A percentile compares a stretch with the other conserved stretches of the same genome.
Conservation (phyloP, 331 rosid species). For the Rhamnella rubrinervis region DNA sequence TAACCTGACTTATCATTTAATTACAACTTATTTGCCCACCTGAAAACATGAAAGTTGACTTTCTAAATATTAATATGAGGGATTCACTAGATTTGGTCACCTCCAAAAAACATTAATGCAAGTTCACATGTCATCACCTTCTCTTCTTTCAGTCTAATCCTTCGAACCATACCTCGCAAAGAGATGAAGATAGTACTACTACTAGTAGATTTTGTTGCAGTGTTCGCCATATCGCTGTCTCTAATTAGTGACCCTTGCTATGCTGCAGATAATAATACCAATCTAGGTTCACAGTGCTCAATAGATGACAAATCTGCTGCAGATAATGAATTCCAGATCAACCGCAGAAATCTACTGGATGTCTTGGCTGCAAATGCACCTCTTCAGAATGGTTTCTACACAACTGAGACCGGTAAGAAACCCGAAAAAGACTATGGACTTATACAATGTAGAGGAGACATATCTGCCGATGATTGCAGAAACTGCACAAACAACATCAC, state of each 20-base stretch:
- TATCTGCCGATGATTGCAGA: constrained; percentile 37
- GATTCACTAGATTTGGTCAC: constrained; percentile 1
- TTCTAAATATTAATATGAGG: neutral
- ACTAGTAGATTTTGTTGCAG: constrained; percentile 9
- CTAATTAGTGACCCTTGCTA: constrained; percentile 11
- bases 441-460: constrained; percentile 54
- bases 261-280: constrained; percentile 31
- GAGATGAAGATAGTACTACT: constrained; percentile 33
- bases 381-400: constrained; percentile 45
- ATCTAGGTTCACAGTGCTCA: constrained; percentile 25
- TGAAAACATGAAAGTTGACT: constrained; percentile 12
- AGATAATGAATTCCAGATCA: constrained; percentile 34
- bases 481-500: constrained; percentile 36
- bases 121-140: neutral
- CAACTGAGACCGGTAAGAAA: constrained; percentile 31
- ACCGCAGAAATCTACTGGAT: constrained; percentile 37
- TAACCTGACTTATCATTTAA: neutral
- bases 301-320: constrained; percentile 24
- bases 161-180: neutral
- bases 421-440: constrained; percentile 39
- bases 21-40: neutral
- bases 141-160: constrained; percentile 6
- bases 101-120: neutral
- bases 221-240: neutral
- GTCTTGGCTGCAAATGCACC: constrained; percentile 41